A percentile compares a stretch with the other conserved stretches of the same genome.
These are phyloP conservation scores for Suillus cothurnatus DNA, from an alignment of 768 basidiomycete genomes.

Conservation along the genomic window DNA sequence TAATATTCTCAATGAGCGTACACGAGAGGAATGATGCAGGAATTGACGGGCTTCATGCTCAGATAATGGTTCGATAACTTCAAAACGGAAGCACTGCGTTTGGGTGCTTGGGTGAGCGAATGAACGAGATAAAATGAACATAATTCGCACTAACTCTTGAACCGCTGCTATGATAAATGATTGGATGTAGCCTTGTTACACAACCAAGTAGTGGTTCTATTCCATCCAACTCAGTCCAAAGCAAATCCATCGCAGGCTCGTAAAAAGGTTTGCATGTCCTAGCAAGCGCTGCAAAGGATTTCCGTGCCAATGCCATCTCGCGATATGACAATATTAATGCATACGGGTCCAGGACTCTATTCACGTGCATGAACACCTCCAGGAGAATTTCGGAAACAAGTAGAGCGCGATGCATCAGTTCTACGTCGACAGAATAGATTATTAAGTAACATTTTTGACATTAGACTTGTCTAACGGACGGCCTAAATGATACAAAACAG, in stretches of 20 bases:
- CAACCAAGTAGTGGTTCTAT: not conserved
- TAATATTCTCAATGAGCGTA: not conserved
- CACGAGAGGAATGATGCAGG: not conserved
- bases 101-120: not conserved
- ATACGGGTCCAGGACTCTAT: not conserved
- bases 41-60: not conserved
- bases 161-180: not conserved
- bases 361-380: not conserved
- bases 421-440: too few species aligned
- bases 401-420: not conserved
- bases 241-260: not conserved
- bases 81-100: not conserved
- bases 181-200: not conserved
- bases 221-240: not conserved
- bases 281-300: not conserved
- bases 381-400: not conserved
- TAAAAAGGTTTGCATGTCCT: constrained; percentile 7
- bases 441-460: too few species aligned
- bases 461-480: too few species aligned
- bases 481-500: too few species aligned
- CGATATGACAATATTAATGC: not conserved
- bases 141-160: not conserved
- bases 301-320: not conserved
- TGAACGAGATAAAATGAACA: not conserved
- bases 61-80: not conserved